phyloP scores from a whole-genome alignment of 768 basidiomycete genomes.

The Trametes villosa region DNA sequence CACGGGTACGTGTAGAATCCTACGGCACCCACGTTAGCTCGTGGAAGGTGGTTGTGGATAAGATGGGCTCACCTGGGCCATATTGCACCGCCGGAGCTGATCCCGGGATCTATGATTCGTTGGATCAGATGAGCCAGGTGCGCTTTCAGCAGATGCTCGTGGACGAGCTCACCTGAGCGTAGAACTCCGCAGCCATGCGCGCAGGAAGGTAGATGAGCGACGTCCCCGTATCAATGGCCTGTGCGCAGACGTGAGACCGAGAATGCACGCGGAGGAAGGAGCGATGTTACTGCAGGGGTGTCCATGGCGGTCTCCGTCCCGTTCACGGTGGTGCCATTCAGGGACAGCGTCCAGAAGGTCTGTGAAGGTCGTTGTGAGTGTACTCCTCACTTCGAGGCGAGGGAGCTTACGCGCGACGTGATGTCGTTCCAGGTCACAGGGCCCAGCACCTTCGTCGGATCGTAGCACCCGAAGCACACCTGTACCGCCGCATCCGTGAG shows the following conservation, averaged over 20 bases:
- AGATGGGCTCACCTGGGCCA: constrained; percentile 42
- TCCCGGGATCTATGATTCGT: constrained; percentile 50
- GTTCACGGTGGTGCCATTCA: constrained; percentile 50
- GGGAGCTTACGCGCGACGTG: constrained; percentile 35
- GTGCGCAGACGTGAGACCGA: neutral
- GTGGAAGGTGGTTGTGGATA: neutral
- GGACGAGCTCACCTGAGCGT: constrained; percentile 41
- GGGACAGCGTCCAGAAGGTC: constrained; percentile 64
- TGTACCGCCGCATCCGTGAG: constrained; percentile 1
- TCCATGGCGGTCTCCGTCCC: constrained; percentile 20
- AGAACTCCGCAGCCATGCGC: constrained; percentile 48
- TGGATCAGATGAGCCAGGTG: neutral
- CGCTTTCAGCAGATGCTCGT: neutral
- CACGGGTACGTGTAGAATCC: constrained; percentile 66
- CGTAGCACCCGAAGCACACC: constrained; percentile 50
- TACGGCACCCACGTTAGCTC: constrained; percentile 23
- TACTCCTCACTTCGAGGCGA: neutral
- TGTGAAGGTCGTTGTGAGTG: constrained; percentile 28
- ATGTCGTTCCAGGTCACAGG: constrained; percentile 44
- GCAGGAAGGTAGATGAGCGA: constrained; percentile 64
- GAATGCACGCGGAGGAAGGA: constrained; percentile 3
- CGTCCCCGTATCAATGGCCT: constrained; percentile 75
- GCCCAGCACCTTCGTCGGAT: constrained; percentile 42
- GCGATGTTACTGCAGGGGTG: constrained; percentile 44
- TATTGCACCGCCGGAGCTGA: constrained; percentile 45